These are phyloP conservation scores for Symbiodinium pilosum DNA, from an alignment of 73 alveolate genomes.

Conservation along the genomic window DNA sequence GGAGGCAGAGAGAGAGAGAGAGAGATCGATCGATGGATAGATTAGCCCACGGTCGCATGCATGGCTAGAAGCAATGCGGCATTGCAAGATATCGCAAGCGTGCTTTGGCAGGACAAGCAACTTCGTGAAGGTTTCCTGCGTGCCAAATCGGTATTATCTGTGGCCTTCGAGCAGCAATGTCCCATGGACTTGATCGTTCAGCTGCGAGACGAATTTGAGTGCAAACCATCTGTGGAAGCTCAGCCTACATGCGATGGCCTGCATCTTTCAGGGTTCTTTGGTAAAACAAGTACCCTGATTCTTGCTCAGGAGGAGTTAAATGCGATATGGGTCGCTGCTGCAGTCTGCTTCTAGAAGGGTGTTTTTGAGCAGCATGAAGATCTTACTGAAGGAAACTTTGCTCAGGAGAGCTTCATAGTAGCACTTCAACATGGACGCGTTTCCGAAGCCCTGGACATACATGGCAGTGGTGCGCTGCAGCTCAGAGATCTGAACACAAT, in stretches of 20 bases:
- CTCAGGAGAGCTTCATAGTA: neutral
- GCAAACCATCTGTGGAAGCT: neutral
- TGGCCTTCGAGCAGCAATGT: neutral
- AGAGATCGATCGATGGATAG: neutral
- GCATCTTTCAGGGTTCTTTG: no score
- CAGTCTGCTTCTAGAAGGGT: neutral
- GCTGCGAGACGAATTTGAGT: neutral
- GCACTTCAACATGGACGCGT: neutral
- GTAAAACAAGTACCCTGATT: neutral
- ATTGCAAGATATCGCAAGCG: neutral
- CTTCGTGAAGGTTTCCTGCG: neutral
- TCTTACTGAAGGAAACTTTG: no score
- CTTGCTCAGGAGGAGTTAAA: no score
- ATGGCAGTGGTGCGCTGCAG: neutral
- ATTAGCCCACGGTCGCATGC: neutral
- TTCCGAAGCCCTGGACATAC: neutral
- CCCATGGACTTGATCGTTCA: neutral
- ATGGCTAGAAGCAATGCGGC: neutral
- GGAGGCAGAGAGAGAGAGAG: neutral
- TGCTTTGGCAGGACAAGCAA: neutral
- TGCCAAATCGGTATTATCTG: neutral
- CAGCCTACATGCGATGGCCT: no score
- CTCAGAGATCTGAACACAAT: neutral
- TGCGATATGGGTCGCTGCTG: no score
- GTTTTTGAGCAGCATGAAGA: neutral